Percentiles rank a stretch among this genome's conserved stretches.
Conservation (phyloP, 495 filamentous ascomycete genomes). For the Aspergillus incahuasiensis region DNA sequence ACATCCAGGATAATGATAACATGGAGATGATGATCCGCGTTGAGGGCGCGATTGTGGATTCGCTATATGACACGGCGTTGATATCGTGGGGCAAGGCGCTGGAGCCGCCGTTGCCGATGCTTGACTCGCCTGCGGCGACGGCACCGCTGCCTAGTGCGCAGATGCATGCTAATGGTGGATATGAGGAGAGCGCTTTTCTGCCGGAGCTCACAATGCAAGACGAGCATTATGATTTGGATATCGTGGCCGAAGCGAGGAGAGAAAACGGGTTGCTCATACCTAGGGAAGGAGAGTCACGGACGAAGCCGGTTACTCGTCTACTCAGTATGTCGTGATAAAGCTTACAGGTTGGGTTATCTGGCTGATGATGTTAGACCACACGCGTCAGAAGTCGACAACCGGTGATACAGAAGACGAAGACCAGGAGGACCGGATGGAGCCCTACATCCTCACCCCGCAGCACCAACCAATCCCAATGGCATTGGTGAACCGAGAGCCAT, state of each 20-base stretch:
- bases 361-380: constrained; percentile 40
- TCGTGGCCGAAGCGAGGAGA: constrained; percentile 55
- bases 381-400: constrained; percentile 46
- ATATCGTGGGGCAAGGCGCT: constrained; percentile 65
- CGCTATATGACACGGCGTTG: constrained; percentile 66
- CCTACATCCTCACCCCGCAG: constrained; percentile 51
- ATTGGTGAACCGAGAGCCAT: constrained; percentile 62
- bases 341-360: neutral
- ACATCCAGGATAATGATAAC: constrained; percentile 75
- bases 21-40: constrained; percentile 76
- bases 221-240: constrained; percentile 58
- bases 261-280: constrained; percentile 51
- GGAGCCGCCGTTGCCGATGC: constrained; percentile 56
- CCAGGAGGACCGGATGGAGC: constrained; percentile 52
- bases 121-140: constrained; percentile 45
- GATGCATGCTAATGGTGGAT: neutral
- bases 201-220: constrained; percentile 53
- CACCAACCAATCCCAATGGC: constrained; percentile 65
- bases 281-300: constrained; percentile 43
- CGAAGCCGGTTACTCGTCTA: constrained; percentile 55
- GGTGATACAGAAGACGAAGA: constrained; percentile 50
- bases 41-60: constrained; percentile 72
- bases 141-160: constrained; percentile 25
- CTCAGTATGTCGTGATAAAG: constrained; percentile 43
- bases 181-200: constrained; percentile 21